Evolutionary conservation across 257 asterid species (phyloP).

Genomic region (Gardenia jasminoides): DNA sequence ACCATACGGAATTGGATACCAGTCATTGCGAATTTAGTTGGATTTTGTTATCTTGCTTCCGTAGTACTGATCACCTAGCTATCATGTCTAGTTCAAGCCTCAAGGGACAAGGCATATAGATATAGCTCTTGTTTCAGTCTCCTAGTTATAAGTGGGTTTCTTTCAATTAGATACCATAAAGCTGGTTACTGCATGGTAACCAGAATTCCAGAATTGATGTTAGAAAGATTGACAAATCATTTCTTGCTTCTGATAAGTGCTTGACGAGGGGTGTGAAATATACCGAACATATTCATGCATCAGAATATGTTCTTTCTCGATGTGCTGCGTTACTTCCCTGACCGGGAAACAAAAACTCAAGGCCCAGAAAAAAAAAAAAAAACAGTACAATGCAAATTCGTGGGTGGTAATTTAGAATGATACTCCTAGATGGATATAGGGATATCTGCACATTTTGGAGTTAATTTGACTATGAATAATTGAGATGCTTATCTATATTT

Average conservation of each 20-base stretch:
- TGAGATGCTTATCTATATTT: not conserved
- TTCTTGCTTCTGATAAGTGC: not conserved
- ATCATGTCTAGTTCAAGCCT: not conserved
- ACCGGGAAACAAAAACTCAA: not conserved
- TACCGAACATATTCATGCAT: not conserved
- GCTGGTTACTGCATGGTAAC: not conserved
- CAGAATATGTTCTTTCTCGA: not conserved
- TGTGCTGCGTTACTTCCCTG: not conserved
- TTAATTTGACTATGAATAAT: not conserved
- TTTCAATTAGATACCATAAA: not conserved
- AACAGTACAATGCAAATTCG: not conserved
- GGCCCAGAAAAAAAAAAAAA: too few species aligned
- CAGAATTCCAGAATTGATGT: not conserved
- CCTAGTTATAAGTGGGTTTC: not conserved
- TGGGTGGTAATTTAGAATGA: not conserved
- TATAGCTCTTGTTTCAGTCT: not conserved
- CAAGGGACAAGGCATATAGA: not conserved
- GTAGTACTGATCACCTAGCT: not conserved
- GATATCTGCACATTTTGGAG: conserved; percentile 1
- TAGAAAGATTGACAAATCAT: not conserved
- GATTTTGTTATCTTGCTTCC: conserved; percentile 6
- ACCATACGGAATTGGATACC: conserved; percentile 3
- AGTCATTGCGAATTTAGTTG: not conserved
- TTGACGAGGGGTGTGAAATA: not conserved
- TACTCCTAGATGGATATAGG: not conserved